Conservation (phyloP, 306 rosid species). For the Pterocarpus santalinus region DNA sequence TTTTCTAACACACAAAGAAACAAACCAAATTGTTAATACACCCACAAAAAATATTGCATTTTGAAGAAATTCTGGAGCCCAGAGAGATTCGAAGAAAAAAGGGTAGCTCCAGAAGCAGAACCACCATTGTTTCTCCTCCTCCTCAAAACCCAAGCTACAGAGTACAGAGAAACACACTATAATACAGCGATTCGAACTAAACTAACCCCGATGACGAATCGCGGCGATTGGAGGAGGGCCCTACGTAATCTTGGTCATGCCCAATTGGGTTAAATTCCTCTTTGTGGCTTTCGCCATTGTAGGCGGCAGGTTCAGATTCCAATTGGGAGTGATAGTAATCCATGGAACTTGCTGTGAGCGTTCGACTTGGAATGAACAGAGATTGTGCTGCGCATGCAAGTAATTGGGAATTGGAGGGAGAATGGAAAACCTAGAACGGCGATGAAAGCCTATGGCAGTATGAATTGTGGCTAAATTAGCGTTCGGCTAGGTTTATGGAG, state of each 20-base stretch:
- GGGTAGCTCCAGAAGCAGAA: background rate
- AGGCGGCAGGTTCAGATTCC: slow-evolving; percentile 35
- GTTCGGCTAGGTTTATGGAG: background rate
- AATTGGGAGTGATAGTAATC: slow-evolving; percentile 44
- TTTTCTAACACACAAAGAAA: slow-evolving; percentile 52
- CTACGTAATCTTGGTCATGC: slow-evolving; percentile 31
- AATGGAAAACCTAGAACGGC: background rate
- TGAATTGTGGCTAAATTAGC: background rate
- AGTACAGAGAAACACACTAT: background rate
- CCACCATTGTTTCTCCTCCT: background rate
- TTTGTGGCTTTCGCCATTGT: slow-evolving; percentile 40
- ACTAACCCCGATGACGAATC: slow-evolving; percentile 65
- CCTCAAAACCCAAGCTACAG: background rate
- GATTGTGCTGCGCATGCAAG: background rate
- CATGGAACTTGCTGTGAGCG: slow-evolving; percentile 36
- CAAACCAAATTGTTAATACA: background rate
- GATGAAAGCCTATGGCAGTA: background rate
- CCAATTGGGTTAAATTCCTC: slow-evolving; percentile 31
- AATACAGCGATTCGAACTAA: slow-evolving; percentile 31
- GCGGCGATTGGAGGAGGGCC: slow-evolving; percentile 50
- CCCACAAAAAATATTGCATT: background rate
- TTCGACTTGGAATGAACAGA: background rate
- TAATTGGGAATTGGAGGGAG: background rate
- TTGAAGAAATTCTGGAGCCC: background rate
- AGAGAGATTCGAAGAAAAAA: background rate